Evolutionary conservation across 31 red algal genomes (phyloP), one percentile per base, ranked within the genome.

Genomic region (Endocladia muricata): DNA sequence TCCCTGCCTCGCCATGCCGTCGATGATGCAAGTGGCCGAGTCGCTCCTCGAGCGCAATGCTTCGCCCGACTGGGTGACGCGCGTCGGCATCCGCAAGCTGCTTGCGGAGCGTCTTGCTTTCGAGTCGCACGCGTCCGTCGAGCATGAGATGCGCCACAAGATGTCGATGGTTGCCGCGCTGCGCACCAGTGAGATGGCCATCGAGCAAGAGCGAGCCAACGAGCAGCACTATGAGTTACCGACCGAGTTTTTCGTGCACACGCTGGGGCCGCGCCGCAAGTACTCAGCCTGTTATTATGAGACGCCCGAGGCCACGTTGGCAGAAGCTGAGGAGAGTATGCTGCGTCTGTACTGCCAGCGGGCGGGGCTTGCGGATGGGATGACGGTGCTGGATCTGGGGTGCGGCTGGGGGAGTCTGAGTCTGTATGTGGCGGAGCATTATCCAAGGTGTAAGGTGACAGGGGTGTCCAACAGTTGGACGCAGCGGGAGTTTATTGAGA

Each of bases 181-280:
- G 55, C 8, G 70, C 3, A 7, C 25, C 1, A 39, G 32, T 6
- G 71, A 48, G 23, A 84, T 99, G n/a, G 96, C 96, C 1, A 60
- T 95, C 3, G 37, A 85, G 33, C 85, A 90, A 13, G 84, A 89
- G 25, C 73, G 80, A 67, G 96, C 92, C 36, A 99, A 99, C 73
- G 92, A 92, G 72, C 96, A 99, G 62, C 96, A 99, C 49, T 99
- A 99, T 73, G 96, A 99, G 59, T 42, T 99, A 19, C 91, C 96
- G 4, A 86, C 88, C 11, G 78, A 79, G 28, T 95, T 99, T 59
- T 99, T 95, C 55, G 26, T 31, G 28, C 44, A 61, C 21, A 83
- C 83, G 15, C 80, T 99, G 32, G 96, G 96, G 19, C 72, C 65
- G 31, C 89, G 90, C 15, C 60, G 91, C n/a, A 99, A 99, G 73